A percentile compares a stretch with the other conserved stretches of the same genome.
Conservation (phyloP, 2,329 filamentous ascomycete species). For the Tolypocladium tropicale region DNA sequence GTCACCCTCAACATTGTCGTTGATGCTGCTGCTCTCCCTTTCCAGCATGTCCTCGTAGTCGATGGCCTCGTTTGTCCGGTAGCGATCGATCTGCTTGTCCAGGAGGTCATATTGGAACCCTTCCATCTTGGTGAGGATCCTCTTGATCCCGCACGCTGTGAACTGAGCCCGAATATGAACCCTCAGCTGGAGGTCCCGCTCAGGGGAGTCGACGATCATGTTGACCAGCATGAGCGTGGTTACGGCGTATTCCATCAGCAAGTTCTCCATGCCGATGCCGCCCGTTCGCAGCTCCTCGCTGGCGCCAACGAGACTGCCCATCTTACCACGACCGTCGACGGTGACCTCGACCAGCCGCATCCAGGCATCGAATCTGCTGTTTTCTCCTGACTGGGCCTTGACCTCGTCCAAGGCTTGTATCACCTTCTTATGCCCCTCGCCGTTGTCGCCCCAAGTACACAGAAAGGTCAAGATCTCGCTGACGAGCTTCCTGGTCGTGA, state of each 20-base stretch:
- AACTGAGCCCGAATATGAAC: constrained; percentile 95
- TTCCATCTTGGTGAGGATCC: constrained; percentile 93
- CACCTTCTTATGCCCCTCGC: constrained; percentile 84
- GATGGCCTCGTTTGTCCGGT: constrained; percentile 87
- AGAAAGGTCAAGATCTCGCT: constrained; percentile 95
- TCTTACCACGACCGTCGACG: constrained; percentile 92
- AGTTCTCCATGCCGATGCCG: constrained; percentile 96
- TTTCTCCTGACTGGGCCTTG: constrained; percentile 80
- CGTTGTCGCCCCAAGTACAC: constrained; percentile 80
- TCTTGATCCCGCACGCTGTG: constrained; percentile 88
- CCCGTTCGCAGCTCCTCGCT: constrained; percentile 94
- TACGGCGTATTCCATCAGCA: constrained; percentile 97
- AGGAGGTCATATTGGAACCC: constrained; percentile 96
- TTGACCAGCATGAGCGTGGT: constrained; percentile 92
- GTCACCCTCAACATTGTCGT: constrained; percentile 77
- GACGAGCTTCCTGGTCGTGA: constrained; percentile 88
- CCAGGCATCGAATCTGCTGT: constrained; percentile 94
- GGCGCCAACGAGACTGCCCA: constrained; percentile 94
- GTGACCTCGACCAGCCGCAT: constrained; percentile 98
- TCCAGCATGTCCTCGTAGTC: constrained; percentile 98
- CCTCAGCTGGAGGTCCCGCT: constrained; percentile 79
- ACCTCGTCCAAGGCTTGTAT: constrained; percentile 88
- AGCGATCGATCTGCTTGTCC: constrained; percentile 94
- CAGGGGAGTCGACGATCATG: constrained; percentile 87
- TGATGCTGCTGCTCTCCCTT: constrained; percentile 79